Evolutionary conservation across 345 rosid species (phyloP).

Genomic region (Capsella bursapastoris): DNA sequence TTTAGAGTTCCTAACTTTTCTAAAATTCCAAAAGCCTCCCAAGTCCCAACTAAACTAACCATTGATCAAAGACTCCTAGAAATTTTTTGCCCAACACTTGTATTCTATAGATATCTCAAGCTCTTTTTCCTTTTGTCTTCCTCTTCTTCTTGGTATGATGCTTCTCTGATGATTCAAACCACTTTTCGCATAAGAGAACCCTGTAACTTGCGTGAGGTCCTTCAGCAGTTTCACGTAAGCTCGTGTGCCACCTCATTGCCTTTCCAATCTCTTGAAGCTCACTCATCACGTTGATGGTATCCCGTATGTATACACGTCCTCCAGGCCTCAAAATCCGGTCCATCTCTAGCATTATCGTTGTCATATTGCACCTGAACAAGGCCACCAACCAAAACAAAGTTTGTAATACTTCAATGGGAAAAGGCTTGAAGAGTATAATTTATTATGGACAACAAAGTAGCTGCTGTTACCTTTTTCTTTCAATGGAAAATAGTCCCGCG

Average conservation of each 20-base stretch:
- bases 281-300: slow-evolving; percentile 69
- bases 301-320: slow-evolving; percentile 86
- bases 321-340: slow-evolving; percentile 97
- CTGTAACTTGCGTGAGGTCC: slow-evolving; percentile 97
- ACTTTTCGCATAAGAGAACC: slow-evolving; percentile 78
- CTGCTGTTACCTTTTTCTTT: slow-evolving; percentile 75
- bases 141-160: slow-evolving; percentile 31
- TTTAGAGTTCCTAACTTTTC: background rate
- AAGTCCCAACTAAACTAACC: slow-evolving; percentile 4
- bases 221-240: slow-evolving; percentile 79
- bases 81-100: background rate
- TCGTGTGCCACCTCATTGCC: slow-evolving; percentile 80
- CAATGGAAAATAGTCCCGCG: slow-evolving; percentile 86
- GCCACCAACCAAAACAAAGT: slow-evolving; percentile 20
- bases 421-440: background rate
- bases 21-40: slow-evolving; percentile 10
- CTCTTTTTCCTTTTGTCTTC: slow-evolving; percentile 36
- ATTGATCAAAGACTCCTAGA: background rate
- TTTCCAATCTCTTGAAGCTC: slow-evolving; percentile 78
- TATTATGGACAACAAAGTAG: background rate
- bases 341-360: slow-evolving; percentile 96
- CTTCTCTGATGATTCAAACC: slow-evolving; percentile 39
- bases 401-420: background rate
- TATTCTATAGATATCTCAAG: slow-evolving; percentile 9
- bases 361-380: slow-evolving; percentile 78